Evolutionary conservation across 1,139 yeast genomes (phyloP).

Genomic region (Pichia sp.): DNA sequence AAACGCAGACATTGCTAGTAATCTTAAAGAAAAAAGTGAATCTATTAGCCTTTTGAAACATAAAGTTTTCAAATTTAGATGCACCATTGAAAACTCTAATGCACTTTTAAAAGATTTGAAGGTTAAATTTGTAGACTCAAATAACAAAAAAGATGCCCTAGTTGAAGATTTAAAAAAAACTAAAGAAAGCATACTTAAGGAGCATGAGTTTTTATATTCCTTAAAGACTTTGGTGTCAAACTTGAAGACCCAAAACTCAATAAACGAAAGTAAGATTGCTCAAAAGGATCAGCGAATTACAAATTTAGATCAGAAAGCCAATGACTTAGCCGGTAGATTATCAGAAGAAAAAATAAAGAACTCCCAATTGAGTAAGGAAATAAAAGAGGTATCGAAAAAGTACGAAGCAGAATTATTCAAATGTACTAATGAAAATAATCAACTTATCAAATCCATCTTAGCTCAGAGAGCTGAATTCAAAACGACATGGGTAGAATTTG

Average conservation of each 20-base stretch:
- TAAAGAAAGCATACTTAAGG: conserved; percentile 8
- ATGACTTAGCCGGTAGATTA: conserved; percentile 26
- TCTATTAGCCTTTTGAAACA: conserved; percentile 14
- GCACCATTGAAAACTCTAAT: background rate
- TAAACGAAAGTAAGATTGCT: conserved; percentile 8
- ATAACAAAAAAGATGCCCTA: conserved; percentile 5
- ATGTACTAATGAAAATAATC: conserved; percentile 4
- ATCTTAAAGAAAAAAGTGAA: conserved; percentile 12
- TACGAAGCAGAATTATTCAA: conserved; percentile 9
- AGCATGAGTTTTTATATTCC: conserved; percentile 9
- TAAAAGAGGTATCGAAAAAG: conserved; percentile 10
- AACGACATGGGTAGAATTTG: background rate
- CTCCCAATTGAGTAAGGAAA: conserved; percentile 12
- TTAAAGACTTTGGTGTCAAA: conserved; percentile 11
- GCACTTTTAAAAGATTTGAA: conserved; percentile 5
- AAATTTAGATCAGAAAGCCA: conserved; percentile 18
- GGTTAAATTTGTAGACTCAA: conserved; percentile 4
- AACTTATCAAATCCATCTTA: conserved; percentile 1
- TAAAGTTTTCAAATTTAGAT: conserved; percentile 10
- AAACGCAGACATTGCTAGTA: conserved; percentile 10
- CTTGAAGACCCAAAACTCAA: conserved; percentile 10
- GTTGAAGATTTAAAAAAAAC: conserved; percentile 6
- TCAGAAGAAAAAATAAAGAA: conserved; percentile 27
- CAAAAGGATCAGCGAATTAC: conserved; percentile 17
- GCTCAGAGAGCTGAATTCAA: background rate